Base-by-base conservation (phyloP, 1,284 basidiomycete genomes). In the Spongiforma sp. region DNA sequence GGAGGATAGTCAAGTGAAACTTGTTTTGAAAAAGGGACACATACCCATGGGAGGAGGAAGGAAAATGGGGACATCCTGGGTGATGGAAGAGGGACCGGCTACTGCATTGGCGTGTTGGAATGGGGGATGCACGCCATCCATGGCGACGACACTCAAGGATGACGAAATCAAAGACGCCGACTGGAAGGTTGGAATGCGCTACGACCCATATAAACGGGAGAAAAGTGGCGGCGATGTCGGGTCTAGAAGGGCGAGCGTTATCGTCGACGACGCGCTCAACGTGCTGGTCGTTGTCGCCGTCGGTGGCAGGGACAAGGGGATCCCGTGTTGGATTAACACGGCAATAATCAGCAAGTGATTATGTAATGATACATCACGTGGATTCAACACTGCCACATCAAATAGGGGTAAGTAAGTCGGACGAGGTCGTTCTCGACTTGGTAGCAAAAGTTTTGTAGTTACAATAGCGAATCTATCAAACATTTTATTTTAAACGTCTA, bases 261-360 rank as follows among this genome's bases (percentile, higher is more conserved):
- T 76, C 73, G 72, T 69, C 73, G 64, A 73, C 68, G 71, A 73
- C 75, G 70, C 65, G 64, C 67, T 73, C 64, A 65, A 64, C 66
- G 71, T 73, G 64, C 60, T 65, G 62, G 69, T 68, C 69, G 73
- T 68, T 63, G 74, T 77, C 70, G 63, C 68, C 52, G 73, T 78
- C 73, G 70, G 71, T 73, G 72, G 69, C 74, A 70, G 75, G 76
- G 76, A 77, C 72, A 75, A 75, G 74, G 76, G 75, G 75, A 76
- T 59, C 62, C 67, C 59, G 65, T 72, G 76, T 72, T 75, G 74
- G 73, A 73, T 74, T 73, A 61, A 62, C 69, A 70, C 69, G 75
- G 63, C 62, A 67, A 60, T 65, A 67, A 66, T 73, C 73, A 63
- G 75, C 19, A 54, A 52, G 65, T 50, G n/a, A 77, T 75, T 77